phyloP scores from a whole-genome alignment of 2,329 filamentous ascomycete species.

The Neofusicoccum parvum region DNA sequence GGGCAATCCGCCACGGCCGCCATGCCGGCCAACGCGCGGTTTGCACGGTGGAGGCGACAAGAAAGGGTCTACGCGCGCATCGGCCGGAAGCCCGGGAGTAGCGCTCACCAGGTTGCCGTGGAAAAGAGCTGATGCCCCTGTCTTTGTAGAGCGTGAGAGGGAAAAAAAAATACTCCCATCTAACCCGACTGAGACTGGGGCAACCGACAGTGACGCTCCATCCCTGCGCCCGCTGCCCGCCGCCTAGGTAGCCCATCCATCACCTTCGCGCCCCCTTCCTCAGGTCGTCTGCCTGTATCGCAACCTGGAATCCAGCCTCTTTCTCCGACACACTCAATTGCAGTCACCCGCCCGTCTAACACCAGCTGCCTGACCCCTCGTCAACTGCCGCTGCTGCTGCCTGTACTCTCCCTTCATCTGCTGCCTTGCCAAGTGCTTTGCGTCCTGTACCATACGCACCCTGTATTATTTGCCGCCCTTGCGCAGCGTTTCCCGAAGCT shows the following conservation, averaged over 20 bases:
- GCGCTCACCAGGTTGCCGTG: not conserved
- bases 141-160: too few species aligned
- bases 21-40: not conserved
- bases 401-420: not conserved
- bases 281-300: not conserved
- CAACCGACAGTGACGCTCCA: not conserved
- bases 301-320: not conserved
- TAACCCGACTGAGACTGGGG: not conserved
- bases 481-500: constrained; percentile 8
- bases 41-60: not conserved
- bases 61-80: not conserved
- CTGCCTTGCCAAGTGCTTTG: not conserved
- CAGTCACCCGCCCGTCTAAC: not conserved
- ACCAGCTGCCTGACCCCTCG: too few species aligned
- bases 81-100: not conserved
- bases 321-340: not conserved
- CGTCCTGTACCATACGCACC: not conserved
- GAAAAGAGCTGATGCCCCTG: too few species aligned
- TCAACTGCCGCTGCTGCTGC: not conserved
- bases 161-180: not conserved
- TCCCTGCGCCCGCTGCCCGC: not conserved
- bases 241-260: too few species aligned
- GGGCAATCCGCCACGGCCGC: not conserved
- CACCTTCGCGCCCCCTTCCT: not conserved
- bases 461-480: constrained; percentile 10